Conservation (phyloP, 805 yeast species). For the Metschnikowia continentalis region DNA sequence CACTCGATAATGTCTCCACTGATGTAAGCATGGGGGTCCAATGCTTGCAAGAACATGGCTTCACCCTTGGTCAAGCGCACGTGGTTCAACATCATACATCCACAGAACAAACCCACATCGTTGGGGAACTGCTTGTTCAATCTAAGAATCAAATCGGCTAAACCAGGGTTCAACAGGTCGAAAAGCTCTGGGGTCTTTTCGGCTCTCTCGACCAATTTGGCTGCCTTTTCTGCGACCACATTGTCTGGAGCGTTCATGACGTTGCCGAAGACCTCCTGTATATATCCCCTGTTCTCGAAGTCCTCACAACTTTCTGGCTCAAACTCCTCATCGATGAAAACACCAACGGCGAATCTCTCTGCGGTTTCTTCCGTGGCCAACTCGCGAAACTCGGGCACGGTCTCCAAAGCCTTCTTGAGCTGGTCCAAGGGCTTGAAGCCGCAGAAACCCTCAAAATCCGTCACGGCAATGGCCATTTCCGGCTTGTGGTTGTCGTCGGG, state of each 20-base stretch:
- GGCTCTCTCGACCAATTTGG: conserved; percentile 64
- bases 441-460: conserved; percentile 95
- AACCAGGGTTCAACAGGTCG: conserved; percentile 39
- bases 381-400: conserved; percentile 71
- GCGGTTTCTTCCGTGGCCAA: conserved; percentile 64
- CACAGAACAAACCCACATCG: conserved; percentile 95
- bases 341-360: conserved; percentile 48
- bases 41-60: conserved; percentile 94
- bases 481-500: conserved; percentile 99
- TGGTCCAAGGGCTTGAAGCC: conserved; percentile 91
- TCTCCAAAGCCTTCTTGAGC: conserved; percentile 61
- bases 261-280: conserved; percentile 72
- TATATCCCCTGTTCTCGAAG: conserved; percentile 52
- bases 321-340: conserved; percentile 40
- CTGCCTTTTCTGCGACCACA: conserved; percentile 53
- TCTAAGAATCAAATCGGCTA: conserved; percentile 72
- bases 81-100: conserved; percentile 88
- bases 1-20: conserved; percentile 97
- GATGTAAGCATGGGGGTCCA: conserved; percentile 97
- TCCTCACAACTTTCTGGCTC: conserved; percentile 49
- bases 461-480: conserved; percentile 98
- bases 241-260: conserved; percentile 80
- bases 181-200: conserved; percentile 54
- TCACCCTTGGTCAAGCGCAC: conserved; percentile 81
- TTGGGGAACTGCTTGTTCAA: conserved; percentile 85